Evolutionary conservation across 2,329 filamentous ascomycete genomes (phyloP).

Genomic region (Apiospora phragmitis): DNA sequence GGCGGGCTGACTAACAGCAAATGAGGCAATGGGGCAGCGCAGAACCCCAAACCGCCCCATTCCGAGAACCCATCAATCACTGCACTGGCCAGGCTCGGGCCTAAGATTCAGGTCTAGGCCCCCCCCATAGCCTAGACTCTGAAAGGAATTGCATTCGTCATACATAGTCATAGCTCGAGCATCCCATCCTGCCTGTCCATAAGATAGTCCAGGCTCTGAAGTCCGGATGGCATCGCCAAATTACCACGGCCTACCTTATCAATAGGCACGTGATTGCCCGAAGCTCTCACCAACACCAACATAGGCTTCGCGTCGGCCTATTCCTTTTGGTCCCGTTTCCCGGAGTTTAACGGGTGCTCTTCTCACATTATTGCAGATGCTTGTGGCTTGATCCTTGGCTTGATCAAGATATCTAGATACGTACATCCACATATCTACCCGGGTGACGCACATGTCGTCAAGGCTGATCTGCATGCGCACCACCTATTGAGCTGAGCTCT

Average conservation of each 20-base stretch:
- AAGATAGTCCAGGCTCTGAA: background rate
- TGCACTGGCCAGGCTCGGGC: background rate
- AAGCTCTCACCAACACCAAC: background rate
- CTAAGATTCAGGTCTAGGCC: background rate
- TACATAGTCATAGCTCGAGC: background rate
- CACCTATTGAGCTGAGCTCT: constrained; percentile 1
- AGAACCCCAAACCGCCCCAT: background rate
- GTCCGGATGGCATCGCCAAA: background rate
- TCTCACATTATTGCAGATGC: background rate
- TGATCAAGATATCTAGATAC: background rate
- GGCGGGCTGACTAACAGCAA: background rate
- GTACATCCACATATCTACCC: background rate
- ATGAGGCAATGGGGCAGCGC: background rate
- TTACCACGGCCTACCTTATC: background rate
- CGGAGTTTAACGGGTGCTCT: background rate
- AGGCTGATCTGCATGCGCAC: background rate
- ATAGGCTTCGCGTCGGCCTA: background rate
- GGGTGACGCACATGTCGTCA: background rate
- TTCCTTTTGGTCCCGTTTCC: background rate
- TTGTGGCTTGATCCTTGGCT: background rate
- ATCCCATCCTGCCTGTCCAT: background rate
- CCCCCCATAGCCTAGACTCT: background rate
- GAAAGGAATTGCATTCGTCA: background rate
- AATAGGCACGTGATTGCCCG: background rate
- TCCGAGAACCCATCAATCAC: background rate